Evolutionary conservation across 2,329 filamentous ascomycete species (phyloP), one percentile per base, ranked within the genome.

Genomic region (Dothidotthia symphoricarpi): DNA sequence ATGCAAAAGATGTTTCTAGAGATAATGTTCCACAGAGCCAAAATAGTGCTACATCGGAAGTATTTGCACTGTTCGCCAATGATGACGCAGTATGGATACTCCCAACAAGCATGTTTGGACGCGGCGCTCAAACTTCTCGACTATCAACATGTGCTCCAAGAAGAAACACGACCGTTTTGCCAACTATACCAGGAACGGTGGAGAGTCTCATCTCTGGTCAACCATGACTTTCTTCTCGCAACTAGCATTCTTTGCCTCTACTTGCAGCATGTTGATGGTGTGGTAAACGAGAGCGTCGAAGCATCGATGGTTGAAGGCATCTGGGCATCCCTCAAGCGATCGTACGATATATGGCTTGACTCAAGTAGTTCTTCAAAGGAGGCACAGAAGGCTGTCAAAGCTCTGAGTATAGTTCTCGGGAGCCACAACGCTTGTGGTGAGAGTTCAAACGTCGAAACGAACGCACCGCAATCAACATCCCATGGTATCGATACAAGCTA

Each of bases 1-100:
- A 74, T 80, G 63, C 68, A 69, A 16, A 68, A 74, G 4, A 70
- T 77, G 43, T 76, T 73, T 27, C 54, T 80, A 15, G 70, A 77
- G 13, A 55, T 79, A 4, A 59, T 76, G 4, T 75, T 74, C 49
- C 70, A 74, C 30, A 77, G 77, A 49, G 64, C 72, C 7, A 70
- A 71, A 32, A 70, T 74, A 22, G 71, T 78, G 1, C 54, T 81
- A n/a, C 77, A 81, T 51, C 68, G 77, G 12, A 71, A 70, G 17
- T 78, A 74, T 46, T 68, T 81, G 45, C 66, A 66, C 9, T 61
- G 68, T 12, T 54, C 63, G 34, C 51, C 69, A 64, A 36, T 49
- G 35, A 31, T 63, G 52, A 24, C 48, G 1, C 41, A 36, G 14
- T 71, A 69, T 38, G 53, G 56, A 0, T 68, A 71, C 30, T 77